Evolutionary conservation across 2,329 filamentous ascomycete species (phyloP).

Genomic region (Trichoderma atrobrunneum): DNA sequence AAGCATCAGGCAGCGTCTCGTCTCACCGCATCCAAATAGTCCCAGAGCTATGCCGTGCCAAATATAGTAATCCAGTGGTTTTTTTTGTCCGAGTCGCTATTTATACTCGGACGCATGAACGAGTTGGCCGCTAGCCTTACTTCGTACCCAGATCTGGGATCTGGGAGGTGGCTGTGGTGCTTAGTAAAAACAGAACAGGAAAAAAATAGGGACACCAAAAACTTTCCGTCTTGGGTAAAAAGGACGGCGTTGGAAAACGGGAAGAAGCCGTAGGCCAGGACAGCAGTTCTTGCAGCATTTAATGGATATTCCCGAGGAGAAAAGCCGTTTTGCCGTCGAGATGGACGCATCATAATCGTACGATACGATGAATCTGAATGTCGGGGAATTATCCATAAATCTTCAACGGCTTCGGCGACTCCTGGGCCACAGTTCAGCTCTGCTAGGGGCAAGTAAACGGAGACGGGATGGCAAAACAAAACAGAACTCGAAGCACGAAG

Average conservation of each 20-base stretch:
- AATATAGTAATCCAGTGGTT: constrained; percentile 8
- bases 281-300: not conserved
- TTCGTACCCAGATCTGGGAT: not conserved
- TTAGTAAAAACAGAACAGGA: not conserved
- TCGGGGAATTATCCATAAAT: no score
- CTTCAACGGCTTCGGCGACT: not conserved
- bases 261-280: not conserved
- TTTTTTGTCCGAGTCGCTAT: not conserved
- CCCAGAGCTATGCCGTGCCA: not conserved
- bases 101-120: not conserved
- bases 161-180: constrained; percentile 10
- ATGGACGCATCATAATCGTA: constrained; percentile 1
- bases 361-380: not conserved
- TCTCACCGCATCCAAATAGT: constrained; percentile 7
- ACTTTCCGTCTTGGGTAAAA: not conserved
- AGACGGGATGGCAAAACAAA: not conserved
- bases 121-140: not conserved
- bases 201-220: not conserved
- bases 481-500: not conserved
- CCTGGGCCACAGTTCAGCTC: not conserved
- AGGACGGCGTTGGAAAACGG: not conserved
- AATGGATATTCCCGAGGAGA: not conserved
- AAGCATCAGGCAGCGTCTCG: constrained; percentile 1
- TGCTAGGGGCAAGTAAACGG: not conserved
- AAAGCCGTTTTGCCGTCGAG: not conserved